Base-by-base conservation (phyloP, 768 basidiomycete genomes). In the Porphyrellus cyaneotinctus region DNA sequence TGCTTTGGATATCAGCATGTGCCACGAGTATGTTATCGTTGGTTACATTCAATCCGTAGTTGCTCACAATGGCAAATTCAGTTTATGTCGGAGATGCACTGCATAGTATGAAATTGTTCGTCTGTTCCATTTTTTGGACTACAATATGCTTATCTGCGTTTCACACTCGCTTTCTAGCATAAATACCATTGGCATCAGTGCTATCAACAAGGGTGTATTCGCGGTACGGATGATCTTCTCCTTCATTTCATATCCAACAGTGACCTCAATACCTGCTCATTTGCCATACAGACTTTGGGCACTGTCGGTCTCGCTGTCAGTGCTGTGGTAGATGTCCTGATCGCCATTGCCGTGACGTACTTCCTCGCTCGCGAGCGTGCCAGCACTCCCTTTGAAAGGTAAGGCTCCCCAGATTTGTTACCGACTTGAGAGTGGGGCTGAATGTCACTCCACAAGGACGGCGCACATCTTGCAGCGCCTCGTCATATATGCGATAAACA, bases 401-500 rank as follows among this genome's bases (percentile, higher is more conserved):
- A 18, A 54, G 1, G 2, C 11, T 4, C 12, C 2, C 1, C 14
- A 12, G n/a, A n/a, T 7, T 11, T 41, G 8, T 39, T 23, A 17
- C 35, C 15, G 31, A 22, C n/a, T 6, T 7, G 11, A 31, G 43
- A 20, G 14, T 14, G 10, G 3, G 20, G 30, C 30, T 31, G 2
- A 41, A 18, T 23, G 2, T 15, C 22, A 23, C 11, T 30, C 14
- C 6, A 31, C n/a, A 37, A 61, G 60, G 0, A 54, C 52, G 15
- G 35, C 22, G 2, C 31, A 47, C 12, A 2, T 61, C n/a, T 43
- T 61, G 6, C 52, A 52, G 35, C 52, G 52, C 17, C 49, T 62
- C 7, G 43, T 4, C 0, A 8, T 62, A 7, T 58, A 58, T 24
- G 43, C 52, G 1, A 43, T 52, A 9, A 47, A 49, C 18, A 47